Evolutionary conservation across 345 rosid genomes (phyloP), one percentile per base, ranked within the genome.

Genomic region (Boechera stricta): DNA sequence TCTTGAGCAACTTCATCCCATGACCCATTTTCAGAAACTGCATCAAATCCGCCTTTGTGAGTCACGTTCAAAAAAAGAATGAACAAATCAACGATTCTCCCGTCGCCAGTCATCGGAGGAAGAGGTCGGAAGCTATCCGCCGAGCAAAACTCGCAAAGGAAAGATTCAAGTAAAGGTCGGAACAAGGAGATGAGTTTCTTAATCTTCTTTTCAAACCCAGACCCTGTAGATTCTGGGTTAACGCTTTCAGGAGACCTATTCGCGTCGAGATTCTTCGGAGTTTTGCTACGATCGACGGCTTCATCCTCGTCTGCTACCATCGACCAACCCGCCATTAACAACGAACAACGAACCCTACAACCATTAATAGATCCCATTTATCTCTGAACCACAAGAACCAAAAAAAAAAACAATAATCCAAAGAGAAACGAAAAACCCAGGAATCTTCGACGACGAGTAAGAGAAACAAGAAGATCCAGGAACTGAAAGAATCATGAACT

Each of bases 81-180:
- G 60, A 84, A 82, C 86, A 91, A 83, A 81, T 87, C 85, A 5
- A 86, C 78, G 15, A 49, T 5, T 55, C 76, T 77, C 10, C 88
- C 92, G 73, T 87, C 78, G 31, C 86, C 88, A 63, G 85, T 86
- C 88, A 84, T 72, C 29, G 90, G 86, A 68, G 94, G 88, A 29
- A 75, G 68, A 60, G 85, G 76, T 48, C 73, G 73, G 9, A 69
- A 68, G 69, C 59, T 60, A 59, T 54, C 77, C 21, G 16, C 5
- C 3, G 81, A 57, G 28, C 80, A 75, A 62, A 75, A 72, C 82
- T 77, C 80, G 24, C 64, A 9, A 2, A 79, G 74, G 60, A 86
- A 83, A 26, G 77, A 55, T 12, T 48, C 55, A 41, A 82, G 78
- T 41, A 82, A 52, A 51, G 64, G 66, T 10, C 72, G 35, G 55